Percentiles rank a stretch among this genome's conserved stretches.
Evolutionary conservation across 805 yeast species (phyloP).

Genomic region (Candida pseudoglaebosa): DNA sequence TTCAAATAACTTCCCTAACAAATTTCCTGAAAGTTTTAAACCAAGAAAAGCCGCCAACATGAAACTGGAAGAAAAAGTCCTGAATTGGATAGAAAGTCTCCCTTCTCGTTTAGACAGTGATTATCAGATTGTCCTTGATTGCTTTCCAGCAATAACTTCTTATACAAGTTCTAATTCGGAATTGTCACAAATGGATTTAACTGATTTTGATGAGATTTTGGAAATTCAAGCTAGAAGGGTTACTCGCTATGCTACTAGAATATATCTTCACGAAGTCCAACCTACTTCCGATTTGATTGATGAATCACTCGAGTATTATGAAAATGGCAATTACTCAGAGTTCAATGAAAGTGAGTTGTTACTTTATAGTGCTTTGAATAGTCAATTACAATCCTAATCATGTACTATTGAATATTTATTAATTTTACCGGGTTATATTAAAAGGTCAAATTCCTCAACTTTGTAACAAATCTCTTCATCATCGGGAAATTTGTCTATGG

Average conservation of each 20-base stretch:
- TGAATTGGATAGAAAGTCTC: conserved; percentile 56
- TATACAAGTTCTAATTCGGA: conserved; percentile 19
- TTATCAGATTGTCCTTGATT: conserved; percentile 25
- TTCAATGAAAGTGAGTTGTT: conserved; percentile 22
- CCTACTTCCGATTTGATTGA: conserved; percentile 21
- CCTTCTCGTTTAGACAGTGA: conserved; percentile 40
- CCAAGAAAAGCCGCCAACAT: conserved; percentile 62
- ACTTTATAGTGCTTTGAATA: not conserved
- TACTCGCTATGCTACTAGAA: conserved; percentile 40
- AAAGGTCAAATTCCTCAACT: conserved; percentile 48
- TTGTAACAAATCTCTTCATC: conserved; percentile 20
- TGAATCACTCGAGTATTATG: conserved; percentile 12
- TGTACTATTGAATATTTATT: not conserved
- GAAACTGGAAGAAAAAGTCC: conserved; percentile 64
- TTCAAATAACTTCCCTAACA: not conserved
- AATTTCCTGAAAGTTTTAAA: conserved; percentile 37
- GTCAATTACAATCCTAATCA: not conserved
- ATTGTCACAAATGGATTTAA: conserved; percentile 12
- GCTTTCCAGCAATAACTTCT: conserved; percentile 46
- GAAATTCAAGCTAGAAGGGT: conserved; percentile 53
- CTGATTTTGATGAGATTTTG: conserved; percentile 32
- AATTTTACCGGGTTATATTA: not conserved
- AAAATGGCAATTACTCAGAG: conserved; percentile 27
- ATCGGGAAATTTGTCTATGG: conserved; percentile 31
- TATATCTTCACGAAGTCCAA: conserved; percentile 34